Percentiles rank a stretch among this genome's conserved stretches.
These are phyloP conservation scores for Colletotrichum caudatum DNA, from an alignment of 2,329 filamentous ascomycete genomes.

Conservation along the genomic window DNA sequence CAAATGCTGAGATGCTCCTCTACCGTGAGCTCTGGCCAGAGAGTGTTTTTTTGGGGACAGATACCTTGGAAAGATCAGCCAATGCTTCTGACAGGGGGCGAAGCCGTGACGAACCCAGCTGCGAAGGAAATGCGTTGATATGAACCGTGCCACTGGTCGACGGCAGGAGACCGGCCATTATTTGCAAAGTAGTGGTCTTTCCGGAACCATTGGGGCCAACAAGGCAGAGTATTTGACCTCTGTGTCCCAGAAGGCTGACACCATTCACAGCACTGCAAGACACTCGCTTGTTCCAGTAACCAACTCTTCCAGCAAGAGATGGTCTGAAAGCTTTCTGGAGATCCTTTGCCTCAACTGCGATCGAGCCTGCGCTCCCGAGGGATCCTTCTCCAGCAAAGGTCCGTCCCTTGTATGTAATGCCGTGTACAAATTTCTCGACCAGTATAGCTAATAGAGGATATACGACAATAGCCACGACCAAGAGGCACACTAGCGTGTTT, in stretches of 20 bases:
- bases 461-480: not conserved
- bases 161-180: slow-evolving; percentile 69
- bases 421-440: not conserved
- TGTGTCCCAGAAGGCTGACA: slow-evolving; percentile 68
- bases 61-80: slow-evolving; percentile 51
- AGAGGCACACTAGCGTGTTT: not conserved
- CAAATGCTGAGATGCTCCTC: slow-evolving; percentile 74
- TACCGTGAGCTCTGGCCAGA: slow-evolving; percentile 75
- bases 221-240: slow-evolving; percentile 73
- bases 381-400: not conserved
- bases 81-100: not conserved
- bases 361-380: not conserved
- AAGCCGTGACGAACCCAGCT: slow-evolving; percentile 46
- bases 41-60: slow-evolving; percentile 76
- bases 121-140: slow-evolving; percentile 63
- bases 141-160: slow-evolving; percentile 64
- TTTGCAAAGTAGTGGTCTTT: slow-evolving; percentile 77
- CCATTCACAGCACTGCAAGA: slow-evolving; percentile 68
- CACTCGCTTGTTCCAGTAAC: slow-evolving; percentile 7
- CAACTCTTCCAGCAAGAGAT: not conserved
- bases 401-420: not conserved
- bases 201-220: slow-evolving; percentile 78
- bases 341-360: slow-evolving; percentile 41
- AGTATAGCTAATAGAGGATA: slow-evolving; percentile 1
- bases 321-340: slow-evolving; percentile 52